Evolutionary conservation across 257 asterid species (phyloP), one percentile per base, ranked within the genome.

Genomic region (Jaltomata sinuosa): DNA sequence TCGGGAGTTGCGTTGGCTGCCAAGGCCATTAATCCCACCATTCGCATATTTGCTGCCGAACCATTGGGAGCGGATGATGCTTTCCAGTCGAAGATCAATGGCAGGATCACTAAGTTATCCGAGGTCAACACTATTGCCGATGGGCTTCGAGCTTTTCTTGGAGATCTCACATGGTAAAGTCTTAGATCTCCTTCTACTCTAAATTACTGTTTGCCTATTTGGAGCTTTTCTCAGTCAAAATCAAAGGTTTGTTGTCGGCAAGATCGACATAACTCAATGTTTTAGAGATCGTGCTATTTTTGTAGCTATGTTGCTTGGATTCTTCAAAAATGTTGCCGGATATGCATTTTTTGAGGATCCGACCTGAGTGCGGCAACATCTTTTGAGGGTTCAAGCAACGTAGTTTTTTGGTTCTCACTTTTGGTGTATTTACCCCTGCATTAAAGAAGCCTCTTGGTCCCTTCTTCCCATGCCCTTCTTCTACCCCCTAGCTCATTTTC

Each of bases 61-160:
- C 99, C 99, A 11, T 91, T 86, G 86, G 99, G 99, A 64, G 99
- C 99, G 7, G 93, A 93, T 52, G 99, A 96, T 88, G 95, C 98
- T 54, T 96, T 97, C 88, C 95, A 81, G 34, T 94, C 98, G 69
- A 94, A 93, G 84, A 88, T 89, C 62, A 87, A 92, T 38, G 97
- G 97, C 64, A 34, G 86, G 84, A 91, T 96, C 47, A 91, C 94
- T 78, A 93, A 90, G 79, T 82, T 94, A 79, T 87, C 95, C 0
- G 94, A 91, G 84, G 92, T 95, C 82, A 93, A 90, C n/a, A 94
- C 99, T 85, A 90, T 96, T 52, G 98, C 97, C 8, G 99, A 96
- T 62, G 99, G 99, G 14, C 97, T 94, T 80, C 93, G 98, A 82
- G 99, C 98, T 29, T 92, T 61, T 85, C 98, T 96, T 62, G 98